These are phyloP conservation scores for Zizania latifolia DNA, from an alignment of 176 grass and related monocot species.

Conservation along the genomic window DNA sequence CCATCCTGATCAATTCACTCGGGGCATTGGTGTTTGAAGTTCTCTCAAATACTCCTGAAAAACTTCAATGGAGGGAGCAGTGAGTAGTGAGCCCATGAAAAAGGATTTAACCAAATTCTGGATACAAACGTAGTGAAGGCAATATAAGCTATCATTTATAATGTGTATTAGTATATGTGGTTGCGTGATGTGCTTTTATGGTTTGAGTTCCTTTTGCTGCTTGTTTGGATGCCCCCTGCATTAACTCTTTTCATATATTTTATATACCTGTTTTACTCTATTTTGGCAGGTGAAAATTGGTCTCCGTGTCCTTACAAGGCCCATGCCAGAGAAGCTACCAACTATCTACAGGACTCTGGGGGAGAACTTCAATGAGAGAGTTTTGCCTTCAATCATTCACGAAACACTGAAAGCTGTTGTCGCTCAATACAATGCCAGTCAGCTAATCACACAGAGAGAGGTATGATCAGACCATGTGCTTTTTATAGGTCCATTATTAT, in stretches of 20 bases:
- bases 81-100: too few species aligned
- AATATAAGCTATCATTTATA: slow-evolving; percentile 9
- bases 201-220: neutral
- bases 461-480: slow-evolving; percentile 21
- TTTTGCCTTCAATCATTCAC: slow-evolving; percentile 81
- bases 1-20: too few species aligned
- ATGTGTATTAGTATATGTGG: neutral
- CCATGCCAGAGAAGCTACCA: slow-evolving; percentile 62
- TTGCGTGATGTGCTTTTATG: neutral
- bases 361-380: slow-evolving; percentile 79
- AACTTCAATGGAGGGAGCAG: too few species aligned
- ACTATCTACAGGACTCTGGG: slow-evolving; percentile 72
- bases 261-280: neutral
- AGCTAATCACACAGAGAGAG: slow-evolving; percentile 91
- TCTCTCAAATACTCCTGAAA: too few species aligned
- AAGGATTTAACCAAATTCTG: too few species aligned
- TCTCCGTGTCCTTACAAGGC: slow-evolving; percentile 73
- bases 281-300: slow-evolving; percentile 72
- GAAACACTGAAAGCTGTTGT: slow-evolving; percentile 80
- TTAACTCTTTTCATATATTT: slow-evolving; percentile 17
- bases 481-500: slow-evolving; percentile 4
- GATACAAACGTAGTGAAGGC: too few species aligned
- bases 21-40: too few species aligned
- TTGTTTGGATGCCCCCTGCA: neutral
- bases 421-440: slow-evolving; percentile 78